These are phyloP conservation scores for Xylariomycetidae sp. DNA, from an alignment of 2,329 filamentous ascomycete genomes.

Conservation along the genomic window DNA sequence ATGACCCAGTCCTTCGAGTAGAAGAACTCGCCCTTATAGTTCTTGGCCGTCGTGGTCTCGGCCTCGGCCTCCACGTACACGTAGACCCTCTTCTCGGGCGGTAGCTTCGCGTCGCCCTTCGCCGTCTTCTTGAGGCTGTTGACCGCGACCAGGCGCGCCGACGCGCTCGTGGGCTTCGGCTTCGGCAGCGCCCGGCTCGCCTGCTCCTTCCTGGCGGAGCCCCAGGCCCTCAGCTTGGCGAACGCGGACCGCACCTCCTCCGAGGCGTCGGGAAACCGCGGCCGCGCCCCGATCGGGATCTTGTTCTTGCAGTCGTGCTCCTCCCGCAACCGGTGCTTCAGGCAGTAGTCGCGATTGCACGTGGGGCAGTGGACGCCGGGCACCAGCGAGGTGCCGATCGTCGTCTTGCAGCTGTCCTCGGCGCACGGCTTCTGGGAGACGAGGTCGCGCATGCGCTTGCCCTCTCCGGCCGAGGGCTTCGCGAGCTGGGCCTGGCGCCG, in stretches of 20 bases:
- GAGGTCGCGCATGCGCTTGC: conserved; percentile 49
- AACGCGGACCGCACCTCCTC: conserved; percentile 72
- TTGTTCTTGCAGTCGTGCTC: conserved; percentile 84
- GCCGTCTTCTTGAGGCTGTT: conserved; percentile 80
- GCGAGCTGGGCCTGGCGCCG: conserved; percentile 50
- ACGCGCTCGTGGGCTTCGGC: conserved; percentile 57
- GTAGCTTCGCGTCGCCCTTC: conserved; percentile 82
- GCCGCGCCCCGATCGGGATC: conserved; percentile 48
- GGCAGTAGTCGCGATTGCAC: conserved; percentile 71
- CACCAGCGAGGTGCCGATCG: conserved; percentile 63
- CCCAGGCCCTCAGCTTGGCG: conserved; percentile 75
- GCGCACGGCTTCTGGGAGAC: conserved; percentile 65
- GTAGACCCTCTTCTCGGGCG: conserved; percentile 82
- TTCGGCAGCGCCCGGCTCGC: conserved; percentile 57
- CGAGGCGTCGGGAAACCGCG: conserved; percentile 39
- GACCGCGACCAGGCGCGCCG: conserved; percentile 63
- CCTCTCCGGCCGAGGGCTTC: conserved; percentile 48
- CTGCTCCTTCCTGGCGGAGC: conserved; percentile 64
- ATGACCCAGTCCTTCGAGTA: conserved; percentile 86
- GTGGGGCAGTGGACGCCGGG: conserved; percentile 66
- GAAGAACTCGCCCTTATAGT: conserved; percentile 76
- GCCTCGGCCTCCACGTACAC: conserved; percentile 86
- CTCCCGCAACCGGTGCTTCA: conserved; percentile 71
- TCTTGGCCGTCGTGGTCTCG: conserved; percentile 77
- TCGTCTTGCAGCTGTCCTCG: conserved; percentile 61